A percentile compares a stretch with the other conserved stretches of the same genome.
Evolutionary conservation across 192 early-diverging fungal genomes (phyloP).

Genomic region (Mortierella claussenii): DNA sequence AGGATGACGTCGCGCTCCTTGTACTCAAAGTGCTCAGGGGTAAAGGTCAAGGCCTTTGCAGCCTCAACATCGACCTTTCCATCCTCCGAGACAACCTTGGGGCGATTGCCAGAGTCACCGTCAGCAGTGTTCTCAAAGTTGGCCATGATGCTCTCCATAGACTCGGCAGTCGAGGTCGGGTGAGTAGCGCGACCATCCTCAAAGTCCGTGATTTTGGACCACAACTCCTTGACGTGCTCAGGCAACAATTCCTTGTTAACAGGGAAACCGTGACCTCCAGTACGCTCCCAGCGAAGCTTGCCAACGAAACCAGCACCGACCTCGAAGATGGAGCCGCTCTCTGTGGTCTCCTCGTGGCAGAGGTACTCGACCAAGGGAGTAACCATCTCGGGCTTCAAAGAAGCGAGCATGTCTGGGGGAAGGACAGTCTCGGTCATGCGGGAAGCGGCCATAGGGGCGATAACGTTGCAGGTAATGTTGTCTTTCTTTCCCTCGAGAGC

Average conservation of each 20-base stretch:
- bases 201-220: conserved; percentile 90
- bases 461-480: conserved; percentile 93
- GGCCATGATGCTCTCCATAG: conserved; percentile 83
- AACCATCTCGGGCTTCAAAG: conserved; percentile 97
- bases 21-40: conserved; percentile 74
- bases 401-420: conserved; percentile 94
- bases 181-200: conserved; percentile 95
- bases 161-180: conserved; percentile 80
- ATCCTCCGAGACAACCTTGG: conserved; percentile 46
- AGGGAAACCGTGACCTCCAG: conserved; percentile 94
- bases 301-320: conserved; percentile 95
- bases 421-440: conserved; percentile 97
- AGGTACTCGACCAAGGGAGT: conserved; percentile 95
- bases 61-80: conserved; percentile 71
- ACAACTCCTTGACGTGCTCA: conserved; percentile 85
- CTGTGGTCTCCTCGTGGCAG: conserved; percentile 85
- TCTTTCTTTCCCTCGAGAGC: conserved; percentile 95
- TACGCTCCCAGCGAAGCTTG: conserved; percentile 96
- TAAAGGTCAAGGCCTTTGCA: conserved; percentile 67
- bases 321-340: conserved; percentile 95
- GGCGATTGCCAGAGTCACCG: conserved; percentile 38
- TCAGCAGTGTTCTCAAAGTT: conserved; percentile 79
- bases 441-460: conserved; percentile 97
- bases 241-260: conserved; percentile 81
- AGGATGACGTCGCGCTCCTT: conserved; percentile 91